Base-by-base conservation (phyloP, 768 basidiomycete genomes). In the Leccinellum rugosiceps region DNA sequence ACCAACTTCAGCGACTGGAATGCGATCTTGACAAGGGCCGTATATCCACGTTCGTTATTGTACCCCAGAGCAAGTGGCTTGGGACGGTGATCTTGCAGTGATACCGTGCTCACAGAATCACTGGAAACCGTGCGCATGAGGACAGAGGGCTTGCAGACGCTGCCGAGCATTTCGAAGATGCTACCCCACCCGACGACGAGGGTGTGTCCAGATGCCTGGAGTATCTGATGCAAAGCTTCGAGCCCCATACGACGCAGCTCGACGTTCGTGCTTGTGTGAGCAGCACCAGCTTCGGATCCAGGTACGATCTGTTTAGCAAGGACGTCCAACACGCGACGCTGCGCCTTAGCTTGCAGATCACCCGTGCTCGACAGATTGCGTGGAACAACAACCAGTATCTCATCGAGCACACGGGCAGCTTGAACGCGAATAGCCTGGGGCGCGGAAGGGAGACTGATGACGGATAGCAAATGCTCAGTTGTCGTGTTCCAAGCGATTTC, bases 1-100 rank as follows among this genome's bases (percentile, higher is more conserved):
- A 98, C 93, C 9, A 99, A 76, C 6, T 92, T 98, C 58, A 98
- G 75, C 0, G 92, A 95, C 59, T 95, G 92, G 75, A 97, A 98
- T 0, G 93, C 94, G 43, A 94, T 91, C 72, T 97, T 91, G 50
- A 98, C 87, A 11, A 97, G 80, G 0, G 82, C 77, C 1, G 81
- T 81, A 58, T 90, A 88, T 53, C 83, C 85, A 66, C 85, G 91
- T 65, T 90, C 88, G 52, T 73, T 81, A 4, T 83, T 75, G 61
- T 80, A 78, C 1, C 85, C 82, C 30, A 86, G 64, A 5, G 83
- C 84, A 5, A 82, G 73, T 2, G 78, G 75, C 53, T 78, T 68
- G 3, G 80, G 74, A 25, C 79, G 50, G 63, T 67, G 46, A 66
- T 74, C 45, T 60, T 70, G 49, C 75, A 70, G 68, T 4, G 82